phyloP scores from a whole-genome alignment of 2,329 filamentous ascomycete genomes.

The Ophiosphaerella herpotricha region DNA sequence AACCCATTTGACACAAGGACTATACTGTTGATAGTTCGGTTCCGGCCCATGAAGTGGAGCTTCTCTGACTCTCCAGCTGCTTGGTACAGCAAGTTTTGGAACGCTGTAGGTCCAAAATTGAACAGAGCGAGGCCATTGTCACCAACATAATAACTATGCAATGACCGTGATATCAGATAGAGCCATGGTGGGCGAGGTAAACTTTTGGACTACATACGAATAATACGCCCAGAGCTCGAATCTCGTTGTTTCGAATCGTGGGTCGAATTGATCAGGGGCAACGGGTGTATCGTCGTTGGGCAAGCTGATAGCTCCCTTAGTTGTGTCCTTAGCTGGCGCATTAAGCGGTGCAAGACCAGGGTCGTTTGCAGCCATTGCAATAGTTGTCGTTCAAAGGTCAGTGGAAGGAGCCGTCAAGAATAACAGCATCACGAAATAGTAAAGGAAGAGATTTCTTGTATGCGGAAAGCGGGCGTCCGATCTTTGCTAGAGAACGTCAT shows the following conservation, averaged over 20 bases:
- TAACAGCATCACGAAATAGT: neutral
- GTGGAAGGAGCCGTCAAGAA: neutral
- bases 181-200: neutral
- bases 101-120: constrained; percentile 55
- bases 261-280: constrained; percentile 61
- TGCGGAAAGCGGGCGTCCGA: constrained; percentile 8
- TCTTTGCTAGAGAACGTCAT: constrained; percentile 9
- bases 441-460: constrained; percentile 5
- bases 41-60: constrained; percentile 60
- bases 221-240: constrained; percentile 64
- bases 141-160: constrained; percentile 64
- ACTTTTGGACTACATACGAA: constrained; percentile 36
- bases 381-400: neutral
- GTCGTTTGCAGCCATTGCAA: constrained; percentile 26
- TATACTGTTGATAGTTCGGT: constrained; percentile 46
- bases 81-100: constrained; percentile 67
- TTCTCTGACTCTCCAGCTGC: constrained; percentile 60
- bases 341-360: constrained; percentile 27
- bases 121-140: constrained; percentile 65
- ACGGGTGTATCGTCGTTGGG: constrained; percentile 48
- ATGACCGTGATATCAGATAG: neutral
- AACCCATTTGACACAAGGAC: constrained; percentile 70
- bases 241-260: constrained; percentile 56
- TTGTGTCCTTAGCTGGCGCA: constrained; percentile 23
- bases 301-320: constrained; percentile 23